Conservation (phyloP, 148 eudicot species). For the Amaranthus cruentus region DNA sequence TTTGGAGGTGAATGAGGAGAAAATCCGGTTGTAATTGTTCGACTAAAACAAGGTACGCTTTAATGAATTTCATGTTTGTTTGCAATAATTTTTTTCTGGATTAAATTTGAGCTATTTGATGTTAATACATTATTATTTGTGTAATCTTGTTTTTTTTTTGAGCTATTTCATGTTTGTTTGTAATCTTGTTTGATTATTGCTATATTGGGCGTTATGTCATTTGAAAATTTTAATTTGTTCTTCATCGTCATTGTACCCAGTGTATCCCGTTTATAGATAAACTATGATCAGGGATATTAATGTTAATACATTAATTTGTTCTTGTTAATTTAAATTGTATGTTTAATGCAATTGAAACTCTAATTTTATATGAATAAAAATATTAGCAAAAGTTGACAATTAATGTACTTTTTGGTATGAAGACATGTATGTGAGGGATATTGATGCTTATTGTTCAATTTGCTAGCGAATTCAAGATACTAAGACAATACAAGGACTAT, state of each 20-base stretch:
- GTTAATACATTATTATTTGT: background rate
- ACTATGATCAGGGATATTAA: background rate
- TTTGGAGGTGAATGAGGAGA: background rate
- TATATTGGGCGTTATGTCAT: background rate
- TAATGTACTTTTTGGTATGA: too few relatives aligned
- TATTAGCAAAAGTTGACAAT: too few relatives aligned
- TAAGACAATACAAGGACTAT: too few relatives aligned
- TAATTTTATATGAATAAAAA: too few relatives aligned
- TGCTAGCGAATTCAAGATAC: too few relatives aligned
- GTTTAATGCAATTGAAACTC: background rate
- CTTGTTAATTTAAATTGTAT: background rate
- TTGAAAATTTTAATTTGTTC: background rate
- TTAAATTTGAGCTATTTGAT: background rate
- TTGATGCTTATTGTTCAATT: too few relatives aligned
- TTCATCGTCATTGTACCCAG: too few relatives aligned
- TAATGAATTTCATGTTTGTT: background rate
- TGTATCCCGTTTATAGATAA: background rate
- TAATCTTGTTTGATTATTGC: background rate
- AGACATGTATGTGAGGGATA: too few relatives aligned
- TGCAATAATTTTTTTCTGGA: background rate
- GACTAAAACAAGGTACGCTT: background rate
- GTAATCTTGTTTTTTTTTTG: background rate
- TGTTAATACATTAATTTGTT: background rate
- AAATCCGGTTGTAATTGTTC: background rate
- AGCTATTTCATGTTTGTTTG: background rate